A percentile compares a stretch with the other conserved stretches of the same genome.
phyloP scores from a whole-genome alignment of 2,329 filamentous ascomycete genomes.

The Lachnellula hyalina region DNA sequence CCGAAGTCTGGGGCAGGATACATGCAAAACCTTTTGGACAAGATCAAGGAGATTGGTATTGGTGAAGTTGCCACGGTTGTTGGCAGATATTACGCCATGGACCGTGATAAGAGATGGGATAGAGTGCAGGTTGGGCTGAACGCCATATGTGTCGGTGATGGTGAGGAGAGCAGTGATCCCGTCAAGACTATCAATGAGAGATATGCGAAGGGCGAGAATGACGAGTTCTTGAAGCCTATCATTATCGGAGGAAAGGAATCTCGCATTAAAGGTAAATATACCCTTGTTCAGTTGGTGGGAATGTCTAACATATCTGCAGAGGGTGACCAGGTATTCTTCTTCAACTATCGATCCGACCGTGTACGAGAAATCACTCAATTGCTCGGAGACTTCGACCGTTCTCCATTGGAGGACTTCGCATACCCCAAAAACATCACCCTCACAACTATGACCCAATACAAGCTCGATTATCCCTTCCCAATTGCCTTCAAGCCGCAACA shows the following conservation, averaged over 20 bases:
- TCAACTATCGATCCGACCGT: slow-evolving; percentile 99
- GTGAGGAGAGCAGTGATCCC: slow-evolving; percentile 78
- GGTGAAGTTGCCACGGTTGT: slow-evolving; percentile 91
- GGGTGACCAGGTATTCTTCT: slow-evolving; percentile 95
- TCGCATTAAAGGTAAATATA: slow-evolving; percentile 69
- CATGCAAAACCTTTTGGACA: slow-evolving; percentile 79
- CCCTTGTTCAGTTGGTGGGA: neutral
- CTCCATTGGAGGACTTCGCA: slow-evolving; percentile 81
- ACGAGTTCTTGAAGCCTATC: slow-evolving; percentile 98
- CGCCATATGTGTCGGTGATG: slow-evolving; percentile 75
- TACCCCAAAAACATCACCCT: slow-evolving; percentile 85
- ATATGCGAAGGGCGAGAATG: slow-evolving; percentile 83
- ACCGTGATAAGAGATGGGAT: slow-evolving; percentile 99
- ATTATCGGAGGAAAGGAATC: slow-evolving; percentile 82
- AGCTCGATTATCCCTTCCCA: slow-evolving; percentile 86
- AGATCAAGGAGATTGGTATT: slow-evolving; percentile 74
- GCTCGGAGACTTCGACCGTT: slow-evolving; percentile 86
- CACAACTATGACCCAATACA: slow-evolving; percentile 98
- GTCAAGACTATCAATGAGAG: slow-evolving; percentile 81
- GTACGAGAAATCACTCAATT: slow-evolving; percentile 95
- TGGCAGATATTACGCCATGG: slow-evolving; percentile 97
- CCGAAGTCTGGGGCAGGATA: slow-evolving; percentile 88
- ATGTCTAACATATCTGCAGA: slow-evolving; percentile 45
- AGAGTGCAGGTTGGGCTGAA: slow-evolving; percentile 85
- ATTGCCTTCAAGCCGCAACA: slow-evolving; percentile 89